Percentiles rank a stretch among this genome's conserved stretches.
These are phyloP conservation scores for Lasiosphaeria ovina DNA, from an alignment of 495 filamentous ascomycete genomes.

Conservation along the genomic window DNA sequence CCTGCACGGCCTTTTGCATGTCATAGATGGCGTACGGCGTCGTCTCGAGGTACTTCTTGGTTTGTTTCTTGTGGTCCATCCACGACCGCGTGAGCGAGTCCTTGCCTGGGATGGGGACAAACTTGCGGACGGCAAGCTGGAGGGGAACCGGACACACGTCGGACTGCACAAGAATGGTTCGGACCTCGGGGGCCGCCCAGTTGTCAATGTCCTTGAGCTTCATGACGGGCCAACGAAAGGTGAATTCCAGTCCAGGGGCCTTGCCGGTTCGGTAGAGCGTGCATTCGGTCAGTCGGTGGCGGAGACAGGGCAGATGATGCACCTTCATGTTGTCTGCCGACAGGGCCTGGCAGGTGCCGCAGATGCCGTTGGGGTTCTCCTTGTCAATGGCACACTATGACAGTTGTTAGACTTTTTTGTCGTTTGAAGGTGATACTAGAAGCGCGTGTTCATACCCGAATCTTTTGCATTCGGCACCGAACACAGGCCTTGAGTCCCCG, in stretches of 20 bases:
- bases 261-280: conserved; percentile 18
- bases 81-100: conserved; percentile 21
- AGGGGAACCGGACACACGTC: conserved; percentile 23
- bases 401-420: no score
- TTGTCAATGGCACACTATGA: conserved; percentile 13
- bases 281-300: conserved; percentile 21
- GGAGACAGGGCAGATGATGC: conserved; percentile 22
- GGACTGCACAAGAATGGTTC: conserved; percentile 18
- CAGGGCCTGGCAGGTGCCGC: conserved; percentile 21
- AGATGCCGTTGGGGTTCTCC: conserved; percentile 19
- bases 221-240: conserved; percentile 23
- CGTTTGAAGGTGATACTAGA: neutral
- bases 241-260: conserved; percentile 21
- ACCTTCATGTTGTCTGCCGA: conserved; percentile 10
- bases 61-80: conserved; percentile 17
- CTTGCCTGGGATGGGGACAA: conserved; percentile 15
- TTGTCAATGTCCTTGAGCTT: conserved; percentile 23
- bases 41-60: conserved; percentile 15
- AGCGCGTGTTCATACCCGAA: conserved; percentile 13
- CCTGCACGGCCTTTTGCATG: conserved; percentile 12
- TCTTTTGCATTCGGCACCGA: conserved; percentile 26
- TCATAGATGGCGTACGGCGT: conserved; percentile 24
- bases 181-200: conserved; percentile 15
- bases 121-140: conserved; percentile 20
- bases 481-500: conserved; percentile 21